Percentiles rank a stretch among this genome's conserved stretches.
These are phyloP conservation scores for Fusarium sp. DNA, from an alignment of 2,329 filamentous ascomycete species.

Conservation along the genomic window DNA sequence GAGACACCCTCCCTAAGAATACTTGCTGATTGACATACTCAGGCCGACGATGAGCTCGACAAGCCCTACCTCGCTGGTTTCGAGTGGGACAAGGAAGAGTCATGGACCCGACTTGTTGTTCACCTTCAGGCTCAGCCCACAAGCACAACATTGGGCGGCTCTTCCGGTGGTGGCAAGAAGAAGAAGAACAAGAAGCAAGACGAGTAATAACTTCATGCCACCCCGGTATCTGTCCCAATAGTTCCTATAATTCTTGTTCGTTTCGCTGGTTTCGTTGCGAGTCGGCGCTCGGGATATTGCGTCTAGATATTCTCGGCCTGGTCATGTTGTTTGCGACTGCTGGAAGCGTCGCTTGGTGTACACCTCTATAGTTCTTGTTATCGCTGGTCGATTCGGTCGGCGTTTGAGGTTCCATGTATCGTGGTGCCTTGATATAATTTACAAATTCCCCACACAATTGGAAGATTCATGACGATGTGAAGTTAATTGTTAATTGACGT, in stretches of 20 bases:
- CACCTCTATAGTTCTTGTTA: slow-evolving; percentile 37
- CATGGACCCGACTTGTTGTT: slow-evolving; percentile 86
- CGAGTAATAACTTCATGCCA: slow-evolving; percentile 45
- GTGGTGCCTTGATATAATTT: slow-evolving; percentile 37
- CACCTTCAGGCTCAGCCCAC: slow-evolving; percentile 79
- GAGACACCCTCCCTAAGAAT: neutral
- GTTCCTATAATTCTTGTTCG: slow-evolving; percentile 51
- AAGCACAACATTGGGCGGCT: slow-evolving; percentile 48
- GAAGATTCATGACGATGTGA: neutral
- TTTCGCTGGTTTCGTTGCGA: slow-evolving; percentile 53
- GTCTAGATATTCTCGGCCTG: slow-evolving; percentile 53
- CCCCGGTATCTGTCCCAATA: slow-evolving; percentile 53
- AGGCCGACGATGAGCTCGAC: slow-evolving; percentile 93
- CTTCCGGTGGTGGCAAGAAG: slow-evolving; percentile 71
- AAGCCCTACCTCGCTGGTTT: slow-evolving; percentile 90
- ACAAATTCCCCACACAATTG: slow-evolving; percentile 15
- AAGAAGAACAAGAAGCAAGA: slow-evolving; percentile 73
- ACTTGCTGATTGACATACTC: slow-evolving; percentile 9
- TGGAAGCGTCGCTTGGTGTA: slow-evolving; percentile 43
- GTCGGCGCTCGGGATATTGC: slow-evolving; percentile 55
- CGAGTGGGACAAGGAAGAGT: slow-evolving; percentile 95
- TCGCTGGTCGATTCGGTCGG: slow-evolving; percentile 34
- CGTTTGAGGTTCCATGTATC: slow-evolving; percentile 21
- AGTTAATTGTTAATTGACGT: neutral
- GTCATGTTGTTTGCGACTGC: slow-evolving; percentile 42